Evolutionary conservation across 139 green algal species (phyloP), one percentile per base, ranked within the genome.

Genomic region (Dunaliella sp.): DNA sequence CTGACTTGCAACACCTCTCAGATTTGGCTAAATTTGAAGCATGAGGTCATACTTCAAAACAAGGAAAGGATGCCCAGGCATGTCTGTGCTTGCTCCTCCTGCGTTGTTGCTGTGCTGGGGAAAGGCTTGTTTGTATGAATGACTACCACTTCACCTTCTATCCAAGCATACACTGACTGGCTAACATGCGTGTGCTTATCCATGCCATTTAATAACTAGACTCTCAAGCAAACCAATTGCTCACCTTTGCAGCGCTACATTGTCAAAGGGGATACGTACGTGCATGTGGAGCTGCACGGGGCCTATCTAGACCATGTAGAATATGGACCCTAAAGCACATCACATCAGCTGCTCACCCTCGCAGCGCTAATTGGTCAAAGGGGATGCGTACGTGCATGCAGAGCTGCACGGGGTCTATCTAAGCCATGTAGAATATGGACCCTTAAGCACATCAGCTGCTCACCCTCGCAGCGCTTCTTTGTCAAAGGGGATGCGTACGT

Each of bases 281-380:
- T 99, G 33, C 96, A 99, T 80, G 96, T 97, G 28, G 96, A 99
- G 83, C 93, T 98, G 80, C 97, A 98, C 78, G 97, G 97, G 57
- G 97, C 97, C 31, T 91, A 93, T n/a, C 94, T 90, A 75, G 97
- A 92, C 65, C 95, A 99, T 38, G 81, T 99, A 33, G 96, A 95
- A 84, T 98, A 98, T n/a, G n/a, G n/a, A n/a, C n/a, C 59, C 22
- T 76, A 76, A 22, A 76, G 25, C 22, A n/a, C 25, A 48, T 31
- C 76, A 24, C 35, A 25, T 76, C 59, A 25, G 22, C 22, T 76
- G 59, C 36, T 2, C 78, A 36, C 3, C 34, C 78, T 22, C 24
- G 36, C 81, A 80, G 57, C 84, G 90, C 38, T 91, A 93, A 86
- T 90, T 94, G 83, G 65, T 83, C 31, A 74, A 75, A 38, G 95